These are phyloP conservation scores for Dendrobium officinale DNA, from an alignment of 106 monocot genomes.

Conservation along the genomic window DNA sequence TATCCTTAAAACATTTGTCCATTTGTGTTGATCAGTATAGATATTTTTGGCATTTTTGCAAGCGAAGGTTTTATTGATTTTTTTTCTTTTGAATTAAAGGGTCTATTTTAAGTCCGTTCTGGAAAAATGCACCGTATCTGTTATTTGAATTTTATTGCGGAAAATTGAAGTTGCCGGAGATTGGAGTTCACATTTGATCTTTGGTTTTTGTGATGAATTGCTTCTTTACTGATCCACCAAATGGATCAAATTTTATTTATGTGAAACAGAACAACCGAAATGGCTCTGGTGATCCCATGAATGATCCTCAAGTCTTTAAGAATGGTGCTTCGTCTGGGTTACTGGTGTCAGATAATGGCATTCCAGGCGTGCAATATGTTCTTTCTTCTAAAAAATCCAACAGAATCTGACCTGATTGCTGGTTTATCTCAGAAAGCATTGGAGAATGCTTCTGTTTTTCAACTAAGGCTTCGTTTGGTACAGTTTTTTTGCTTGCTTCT, in stretches of 20 bases:
- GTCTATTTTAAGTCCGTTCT: too few species aligned
- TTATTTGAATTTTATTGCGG: not conserved
- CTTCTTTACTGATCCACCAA: not conserved
- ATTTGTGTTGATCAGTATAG: too few species aligned
- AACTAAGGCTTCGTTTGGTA: not conserved
- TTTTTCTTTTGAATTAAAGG: too few species aligned
- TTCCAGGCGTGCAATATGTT: slow-evolving; percentile 19
- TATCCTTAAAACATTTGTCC: too few species aligned
- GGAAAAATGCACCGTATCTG: too few species aligned
- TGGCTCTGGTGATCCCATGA: slow-evolving; percentile 22
- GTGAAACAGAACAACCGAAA: slow-evolving; percentile 41
- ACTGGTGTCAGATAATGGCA: slow-evolving; percentile 25
- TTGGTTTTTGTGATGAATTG: not conserved
- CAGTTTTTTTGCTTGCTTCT: too few species aligned
- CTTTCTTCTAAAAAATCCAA: slow-evolving; percentile 24
- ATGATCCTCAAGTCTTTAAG: slow-evolving; percentile 21
- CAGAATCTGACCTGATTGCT: slow-evolving; percentile 18
- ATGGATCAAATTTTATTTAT: not conserved
- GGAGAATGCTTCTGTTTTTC: slow-evolving; percentile 10
- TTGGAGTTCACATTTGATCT: slow-evolving; percentile 4
- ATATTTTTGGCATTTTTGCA: too few species aligned
- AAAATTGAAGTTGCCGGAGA: not conserved
- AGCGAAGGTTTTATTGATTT: too few species aligned
- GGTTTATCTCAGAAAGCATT: slow-evolving; percentile 14
- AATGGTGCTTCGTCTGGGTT: slow-evolving; percentile 34